phyloP scores from a whole-genome alignment of 2,329 filamentous ascomycete species.

The Fusarium sp. region DNA sequence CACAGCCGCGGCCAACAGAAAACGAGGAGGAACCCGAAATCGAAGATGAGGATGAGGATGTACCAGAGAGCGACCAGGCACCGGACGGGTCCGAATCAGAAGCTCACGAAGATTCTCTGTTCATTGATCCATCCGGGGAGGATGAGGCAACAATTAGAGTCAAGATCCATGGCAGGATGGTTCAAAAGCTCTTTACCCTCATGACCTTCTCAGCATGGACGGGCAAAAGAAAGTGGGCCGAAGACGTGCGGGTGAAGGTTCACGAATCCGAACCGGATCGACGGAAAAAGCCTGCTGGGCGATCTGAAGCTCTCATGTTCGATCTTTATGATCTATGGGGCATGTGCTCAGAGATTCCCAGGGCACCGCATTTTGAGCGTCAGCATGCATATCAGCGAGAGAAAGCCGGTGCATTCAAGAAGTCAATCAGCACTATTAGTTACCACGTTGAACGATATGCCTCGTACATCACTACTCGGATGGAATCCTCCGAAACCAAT shows the following conservation, averaged over 20 bases:
- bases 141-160: slow-evolving; percentile 10
- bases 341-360: slow-evolving; percentile 36
- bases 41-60: background rate
- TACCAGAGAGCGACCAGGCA: slow-evolving; percentile 2
- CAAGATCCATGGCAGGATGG: slow-evolving; percentile 17
- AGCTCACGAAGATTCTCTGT: slow-evolving; percentile 37
- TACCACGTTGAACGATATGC: slow-evolving; percentile 20
- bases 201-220: slow-evolving; percentile 31
- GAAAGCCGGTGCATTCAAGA: slow-evolving; percentile 9
- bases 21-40: background rate
- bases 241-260: slow-evolving; percentile 3
- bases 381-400: slow-evolving; percentile 37
- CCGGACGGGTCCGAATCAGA: slow-evolving; percentile 4
- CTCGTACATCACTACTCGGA: slow-evolving; percentile 16
- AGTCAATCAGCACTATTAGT: slow-evolving; percentile 25
- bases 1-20: background rate
- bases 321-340: slow-evolving; percentile 28
- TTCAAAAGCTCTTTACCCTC: slow-evolving; percentile 18
- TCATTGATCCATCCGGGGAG: slow-evolving; percentile 31
- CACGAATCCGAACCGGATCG: slow-evolving; percentile 1
- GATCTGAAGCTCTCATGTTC: slow-evolving; percentile 31
- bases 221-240: slow-evolving; percentile 28
- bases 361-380: slow-evolving; percentile 12
- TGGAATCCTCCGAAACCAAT: background rate
- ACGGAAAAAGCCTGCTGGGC: background rate